Base-by-base conservation (phyloP, 2,329 filamentous ascomycete genomes). In the Fusarium sp. region DNA sequence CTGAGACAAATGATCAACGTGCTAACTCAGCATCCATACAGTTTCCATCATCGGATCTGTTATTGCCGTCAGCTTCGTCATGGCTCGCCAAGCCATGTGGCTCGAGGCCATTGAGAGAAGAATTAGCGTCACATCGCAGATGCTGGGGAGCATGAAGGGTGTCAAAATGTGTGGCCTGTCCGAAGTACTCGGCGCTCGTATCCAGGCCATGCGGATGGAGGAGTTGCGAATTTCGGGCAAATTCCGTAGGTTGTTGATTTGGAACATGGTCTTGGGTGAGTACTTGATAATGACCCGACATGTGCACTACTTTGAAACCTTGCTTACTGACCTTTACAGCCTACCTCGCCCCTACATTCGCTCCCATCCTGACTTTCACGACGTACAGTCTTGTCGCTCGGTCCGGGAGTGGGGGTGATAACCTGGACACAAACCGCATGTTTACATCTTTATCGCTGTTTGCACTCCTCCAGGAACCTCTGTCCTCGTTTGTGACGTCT, bases 81-180 rank as follows among this genome's bases (percentile, higher is more conserved):
- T 74, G 69, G 69, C 69, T 19, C 67, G 67, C 9, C 73, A 75
- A 36, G 71, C 68, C 4, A 39, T 62, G 21, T 76, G 75, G 73
- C 68, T 73, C 17, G 76, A 73, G 3, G 74, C 76, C 1, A 76
- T 78, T 2, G 69, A 79, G 17, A 70, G 65, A 17, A 71, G 77
- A 2, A 62, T 79, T 5, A 56, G 65, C 1, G 71, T 72, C 0
- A 79, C 77, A 0, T 73, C 77, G 0, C 62, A 70, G 5, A 73
- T 79, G 47, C 52, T 79, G 4, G 65, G 72, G 1, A 67, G 64
- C 2, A 78, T 79, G 51, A 79, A 77, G 31, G 76, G 74, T 4
- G 68, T 74, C 19, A 79, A 78, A n/a, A 79, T 79, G 77, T 65
- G 76, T 1, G 77, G 77, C 0, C 47, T 76, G 1, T 62, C 69